phyloP scores from a whole-genome alignment of 345 rosid species.

The Theobroma cacao region DNA sequence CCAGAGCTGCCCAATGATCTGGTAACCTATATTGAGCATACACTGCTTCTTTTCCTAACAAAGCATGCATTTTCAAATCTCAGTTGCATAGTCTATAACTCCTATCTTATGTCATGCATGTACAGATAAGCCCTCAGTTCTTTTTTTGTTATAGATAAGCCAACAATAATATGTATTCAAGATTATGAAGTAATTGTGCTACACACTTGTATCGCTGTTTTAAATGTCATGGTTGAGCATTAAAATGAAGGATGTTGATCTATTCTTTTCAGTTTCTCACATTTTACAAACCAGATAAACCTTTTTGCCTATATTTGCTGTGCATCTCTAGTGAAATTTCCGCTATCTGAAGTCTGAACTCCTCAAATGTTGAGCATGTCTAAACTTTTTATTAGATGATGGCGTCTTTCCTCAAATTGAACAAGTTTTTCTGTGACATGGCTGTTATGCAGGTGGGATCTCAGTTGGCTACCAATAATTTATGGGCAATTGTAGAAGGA shows the following conservation, averaged over 20 bases:
- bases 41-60: not conserved
- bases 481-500: slow-evolving; percentile 29
- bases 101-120: not conserved
- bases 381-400: not conserved
- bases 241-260: not conserved
- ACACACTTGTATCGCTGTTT: not conserved
- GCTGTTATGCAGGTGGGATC: slow-evolving; percentile 33
- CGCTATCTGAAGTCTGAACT: not conserved
- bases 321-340: not conserved
- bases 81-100: not conserved
- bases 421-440: not conserved
- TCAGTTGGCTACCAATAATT: slow-evolving; percentile 10
- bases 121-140: not conserved
- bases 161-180: not conserved
- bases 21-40: slow-evolving; percentile 22
- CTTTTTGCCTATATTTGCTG: not conserved
- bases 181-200: not conserved
- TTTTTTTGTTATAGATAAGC: too few species aligned
- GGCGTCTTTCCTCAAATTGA: not conserved
- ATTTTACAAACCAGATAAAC: not conserved
- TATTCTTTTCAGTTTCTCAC: not conserved
- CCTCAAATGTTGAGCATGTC: not conserved
- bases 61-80: not conserved
- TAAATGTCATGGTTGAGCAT: not conserved
- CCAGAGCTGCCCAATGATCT: slow-evolving; percentile 10